Conservation (phyloP, 108 stramenopile species). For the Nannochloropsis oceanica region DNA sequence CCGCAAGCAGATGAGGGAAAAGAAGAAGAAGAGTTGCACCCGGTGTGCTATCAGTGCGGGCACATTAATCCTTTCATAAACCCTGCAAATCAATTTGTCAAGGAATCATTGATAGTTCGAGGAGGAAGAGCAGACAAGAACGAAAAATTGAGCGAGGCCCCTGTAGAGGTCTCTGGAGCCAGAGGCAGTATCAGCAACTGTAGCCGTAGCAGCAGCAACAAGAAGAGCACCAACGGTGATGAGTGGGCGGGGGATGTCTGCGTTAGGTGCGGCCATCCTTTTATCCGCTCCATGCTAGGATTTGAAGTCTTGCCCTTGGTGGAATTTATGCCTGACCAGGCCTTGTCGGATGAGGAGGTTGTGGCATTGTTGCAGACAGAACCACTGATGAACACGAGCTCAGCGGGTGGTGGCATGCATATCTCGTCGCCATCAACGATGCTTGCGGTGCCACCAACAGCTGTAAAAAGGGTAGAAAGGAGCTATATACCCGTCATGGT, state of each 20-base stretch:
- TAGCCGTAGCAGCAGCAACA: neutral
- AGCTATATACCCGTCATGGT: neutral
- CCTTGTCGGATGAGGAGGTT: conserved; percentile 44
- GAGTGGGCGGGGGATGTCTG: conserved; percentile 42
- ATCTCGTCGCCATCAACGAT: too few relatives aligned
- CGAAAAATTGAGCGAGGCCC: too few relatives aligned
- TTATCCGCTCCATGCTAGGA: conserved; percentile 48
- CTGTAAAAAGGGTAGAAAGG: too few relatives aligned
- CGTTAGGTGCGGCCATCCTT: conserved; percentile 50
- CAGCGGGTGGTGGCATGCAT: too few relatives aligned
- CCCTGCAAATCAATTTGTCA: neutral
- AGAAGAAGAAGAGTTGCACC: conserved; percentile 47
- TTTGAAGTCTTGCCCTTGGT: conserved; percentile 57
- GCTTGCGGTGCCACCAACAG: too few relatives aligned
- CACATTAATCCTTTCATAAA: conserved; percentile 46
- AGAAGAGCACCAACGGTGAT: neutral
- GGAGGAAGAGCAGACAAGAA: neutral
- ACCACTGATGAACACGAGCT: neutral
- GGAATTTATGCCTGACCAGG: conserved; percentile 47
- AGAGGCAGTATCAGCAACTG: neutral
- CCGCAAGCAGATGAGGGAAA: conserved; percentile 19
- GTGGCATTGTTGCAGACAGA: conserved; percentile 15
- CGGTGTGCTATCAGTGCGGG: conserved; percentile 55
- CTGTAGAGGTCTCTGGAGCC: neutral
- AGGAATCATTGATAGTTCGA: neutral